A percentile compares a stretch with the other conserved stretches of the same genome.
phyloP scores from a whole-genome alignment of 345 rosid species.

The Salix dunnii region DNA sequence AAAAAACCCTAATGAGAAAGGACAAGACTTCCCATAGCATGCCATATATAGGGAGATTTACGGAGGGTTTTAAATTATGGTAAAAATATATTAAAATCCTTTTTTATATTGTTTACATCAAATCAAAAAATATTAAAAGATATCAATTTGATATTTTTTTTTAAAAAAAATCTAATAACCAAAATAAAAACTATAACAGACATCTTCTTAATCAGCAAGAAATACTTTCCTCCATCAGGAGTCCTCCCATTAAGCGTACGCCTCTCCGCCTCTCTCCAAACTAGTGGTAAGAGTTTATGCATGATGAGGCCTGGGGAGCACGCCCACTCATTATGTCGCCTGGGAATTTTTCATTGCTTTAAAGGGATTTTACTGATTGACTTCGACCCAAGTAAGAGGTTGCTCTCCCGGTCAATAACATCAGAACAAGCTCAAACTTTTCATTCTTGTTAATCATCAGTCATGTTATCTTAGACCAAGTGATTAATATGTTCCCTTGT shows the following conservation, averaged over 20 bases:
- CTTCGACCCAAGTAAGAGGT: conserved; percentile 33
- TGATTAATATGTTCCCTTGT: conserved; percentile 9
- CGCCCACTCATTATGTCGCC: conserved; percentile 59
- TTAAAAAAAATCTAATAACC: no score
- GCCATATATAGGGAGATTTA: conserved; percentile 10
- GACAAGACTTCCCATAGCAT: not conserved
- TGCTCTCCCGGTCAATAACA: conserved; percentile 23
- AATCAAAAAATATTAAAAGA: no score
- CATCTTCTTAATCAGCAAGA: conserved; percentile 8
- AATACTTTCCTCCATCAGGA: conserved; percentile 5
- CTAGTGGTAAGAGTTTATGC: conserved; percentile 11
- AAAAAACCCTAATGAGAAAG: conserved; percentile 15
- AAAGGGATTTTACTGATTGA: conserved; percentile 37
- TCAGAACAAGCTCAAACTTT: conserved; percentile 20
- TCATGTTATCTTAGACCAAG: conserved; percentile 10
- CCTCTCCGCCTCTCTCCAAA: not conserved
- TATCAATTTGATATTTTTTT: no score
- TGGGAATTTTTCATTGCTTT: conserved; percentile 36
- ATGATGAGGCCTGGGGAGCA: conserved; percentile 38
- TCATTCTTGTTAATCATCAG: conserved; percentile 17
- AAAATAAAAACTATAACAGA: no score
- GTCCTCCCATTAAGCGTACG: not conserved
- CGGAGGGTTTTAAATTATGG: no score
- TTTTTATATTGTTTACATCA: no score
- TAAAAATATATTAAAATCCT: no score